Evolutionary conservation across 345 rosid genomes (phyloP), one percentile per base, ranked within the genome.

Genomic region (Syzygium grande): DNA sequence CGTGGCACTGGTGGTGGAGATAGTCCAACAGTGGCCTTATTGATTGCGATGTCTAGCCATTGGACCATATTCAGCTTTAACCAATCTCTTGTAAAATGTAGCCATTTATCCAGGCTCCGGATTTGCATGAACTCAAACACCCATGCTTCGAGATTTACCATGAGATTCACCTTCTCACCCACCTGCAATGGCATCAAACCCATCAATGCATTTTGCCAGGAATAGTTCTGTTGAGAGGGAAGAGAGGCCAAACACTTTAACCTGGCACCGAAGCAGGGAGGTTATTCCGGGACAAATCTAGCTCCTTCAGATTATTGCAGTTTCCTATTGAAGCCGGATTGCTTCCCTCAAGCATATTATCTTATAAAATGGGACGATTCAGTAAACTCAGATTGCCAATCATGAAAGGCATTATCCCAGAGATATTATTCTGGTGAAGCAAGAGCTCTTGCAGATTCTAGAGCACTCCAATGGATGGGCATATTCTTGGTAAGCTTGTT

Each of bases 51-150:
- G 19, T 87, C 85, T 51, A 87, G 25, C 23, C 86, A 59, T 49
- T 88, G 87, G 30, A 55, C 46, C 6, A 58, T 19, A 55, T 46
- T 23, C 43, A 86, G 41, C 43, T 41, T 41, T 41, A 41, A 87
- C 52, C n/a, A 11, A 22, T 6, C 23, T 21, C 49, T 29, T 9
- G 6, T 46, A 7, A 84, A 86, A 84, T 86, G 87, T 51, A 91
- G 59, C 91, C 87, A 89, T 4, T 85, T 85, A 6, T 91, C 89
- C 29, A 91, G 52, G 84, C 87, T 87, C 15, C 87, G 89, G 11
- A 88, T 91, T 4, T 41, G 53, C 89, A 91, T 87, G 86, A 87
- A 91, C 58, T 91, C 84, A n/a, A 54, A 91, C 4, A 91, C 86
- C 1, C 89, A 52, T 58, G 92, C 91, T 86, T 87, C 88, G 77